Conservation (phyloP, 2,329 filamentous ascomycete genomes). For the Exophiala phaeomuriformis region DNA sequence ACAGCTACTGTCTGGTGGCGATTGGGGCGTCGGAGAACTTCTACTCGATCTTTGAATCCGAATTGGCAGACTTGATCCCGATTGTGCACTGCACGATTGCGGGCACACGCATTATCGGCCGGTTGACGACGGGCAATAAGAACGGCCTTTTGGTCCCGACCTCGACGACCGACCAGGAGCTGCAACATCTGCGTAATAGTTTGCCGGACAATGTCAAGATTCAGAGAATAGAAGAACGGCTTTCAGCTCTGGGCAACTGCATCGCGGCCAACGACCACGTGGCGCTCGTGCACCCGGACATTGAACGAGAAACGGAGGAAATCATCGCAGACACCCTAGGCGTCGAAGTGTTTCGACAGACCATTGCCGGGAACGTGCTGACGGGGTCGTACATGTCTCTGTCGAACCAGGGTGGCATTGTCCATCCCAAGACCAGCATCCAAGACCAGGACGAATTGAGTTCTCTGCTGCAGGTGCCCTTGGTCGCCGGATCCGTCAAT, state of each 20-base stretch:
- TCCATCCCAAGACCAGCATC: slow-evolving; percentile 93
- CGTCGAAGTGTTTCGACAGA: slow-evolving; percentile 64
- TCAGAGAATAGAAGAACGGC: slow-evolving; percentile 92
- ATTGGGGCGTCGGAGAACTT: slow-evolving; percentile 97
- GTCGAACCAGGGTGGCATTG: slow-evolving; percentile 90
- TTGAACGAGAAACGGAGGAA: slow-evolving; percentile 97
- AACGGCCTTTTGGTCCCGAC: slow-evolving; percentile 95
- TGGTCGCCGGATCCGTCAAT: slow-evolving; percentile 91
- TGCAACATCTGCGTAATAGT: slow-evolving; percentile 92
- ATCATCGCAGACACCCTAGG: slow-evolving; percentile 85
- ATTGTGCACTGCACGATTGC: slow-evolving; percentile 96
- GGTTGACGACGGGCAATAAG: slow-evolving; percentile 91
- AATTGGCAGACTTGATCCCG: slow-evolving; percentile 93
- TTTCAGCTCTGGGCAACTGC: slow-evolving; percentile 92
- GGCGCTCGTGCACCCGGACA: slow-evolving; percentile 87
- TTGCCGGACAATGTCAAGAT: slow-evolving; percentile 89
- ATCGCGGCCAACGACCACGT: slow-evolving; percentile 64
- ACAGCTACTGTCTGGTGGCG: slow-evolving; percentile 91
- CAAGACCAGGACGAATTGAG: slow-evolving; percentile 97
- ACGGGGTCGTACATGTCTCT: slow-evolving; percentile 95
- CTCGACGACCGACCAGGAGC: slow-evolving; percentile 92
- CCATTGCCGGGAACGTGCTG: slow-evolving; percentile 92
- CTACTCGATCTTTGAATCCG: slow-evolving; percentile 96
- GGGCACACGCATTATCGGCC: slow-evolving; percentile 89
- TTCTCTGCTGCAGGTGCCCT: slow-evolving; percentile 84